Conservation (phyloP, 345 rosid species). For the Kernera saxatilis region DNA sequence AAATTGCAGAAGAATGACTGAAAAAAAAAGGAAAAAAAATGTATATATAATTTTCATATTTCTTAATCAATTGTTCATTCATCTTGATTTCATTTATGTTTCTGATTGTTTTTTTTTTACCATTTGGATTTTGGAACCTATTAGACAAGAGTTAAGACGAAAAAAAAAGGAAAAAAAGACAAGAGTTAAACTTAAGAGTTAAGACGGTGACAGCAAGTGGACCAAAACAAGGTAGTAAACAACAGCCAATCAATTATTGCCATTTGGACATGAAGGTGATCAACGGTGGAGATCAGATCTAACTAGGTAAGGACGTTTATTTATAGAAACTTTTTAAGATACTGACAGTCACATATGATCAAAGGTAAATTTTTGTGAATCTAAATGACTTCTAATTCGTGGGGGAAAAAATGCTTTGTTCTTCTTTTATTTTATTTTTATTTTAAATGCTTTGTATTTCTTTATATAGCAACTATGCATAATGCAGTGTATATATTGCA, state of each 20-base stretch:
- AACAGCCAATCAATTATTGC: neutral
- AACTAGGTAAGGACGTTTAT: neutral
- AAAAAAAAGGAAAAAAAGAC: neutral
- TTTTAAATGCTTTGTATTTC: neutral
- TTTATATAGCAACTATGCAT: neutral
- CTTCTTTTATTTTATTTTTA: too few relatives aligned
- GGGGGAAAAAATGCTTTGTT: neutral
- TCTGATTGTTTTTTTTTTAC: neutral
- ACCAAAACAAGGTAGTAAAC: neutral
- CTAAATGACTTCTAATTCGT: neutral
- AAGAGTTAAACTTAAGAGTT: neutral
- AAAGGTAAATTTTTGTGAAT: neutral
- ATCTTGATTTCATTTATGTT: neutral
- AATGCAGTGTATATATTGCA: neutral
- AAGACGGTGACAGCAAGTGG: neutral
- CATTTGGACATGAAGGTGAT: neutral
- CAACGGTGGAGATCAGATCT: neutral
- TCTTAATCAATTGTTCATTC: neutral
- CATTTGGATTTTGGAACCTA: neutral
- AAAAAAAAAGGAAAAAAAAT: too few relatives aligned
- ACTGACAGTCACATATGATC: neutral
- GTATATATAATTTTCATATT: neutral
- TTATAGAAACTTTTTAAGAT: constrained; percentile 3
- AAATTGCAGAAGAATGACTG: neutral
- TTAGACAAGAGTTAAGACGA: neutral